A percentile compares a stretch with the other conserved stretches of the same genome.
Evolutionary conservation across 176 grass and related monocot genomes (phyloP).

Genomic region (Chloris gayana): DNA sequence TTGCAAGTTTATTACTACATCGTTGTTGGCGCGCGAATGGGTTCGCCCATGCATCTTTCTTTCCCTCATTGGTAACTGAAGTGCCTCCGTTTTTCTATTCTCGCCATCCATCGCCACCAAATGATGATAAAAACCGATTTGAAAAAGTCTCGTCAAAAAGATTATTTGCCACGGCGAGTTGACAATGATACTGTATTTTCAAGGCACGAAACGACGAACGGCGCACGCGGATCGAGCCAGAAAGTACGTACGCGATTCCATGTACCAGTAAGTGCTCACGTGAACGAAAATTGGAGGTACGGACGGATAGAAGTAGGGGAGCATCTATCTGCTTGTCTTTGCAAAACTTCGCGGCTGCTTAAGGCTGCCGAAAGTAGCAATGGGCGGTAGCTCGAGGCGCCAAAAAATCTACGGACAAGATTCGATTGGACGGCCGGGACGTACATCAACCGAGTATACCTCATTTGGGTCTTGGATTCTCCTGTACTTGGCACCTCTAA

Average conservation of each 20-base stretch:
- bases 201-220: neutral
- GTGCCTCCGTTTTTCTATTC: neutral
- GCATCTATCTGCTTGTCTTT: neutral
- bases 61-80: slow-evolving; percentile 1
- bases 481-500: neutral
- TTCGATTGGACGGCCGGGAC: slow-evolving; percentile 32
- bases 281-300: slow-evolving; percentile 19
- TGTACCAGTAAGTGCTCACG: slow-evolving; percentile 27
- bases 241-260: slow-evolving; percentile 30
- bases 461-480: neutral
- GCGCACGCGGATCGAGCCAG: slow-evolving; percentile 12
- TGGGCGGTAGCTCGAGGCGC: neutral
- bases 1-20: no score
- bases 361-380: slow-evolving; percentile 29
- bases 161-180: neutral
- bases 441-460: neutral
- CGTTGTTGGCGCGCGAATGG: neutral
- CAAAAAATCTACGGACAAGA: slow-evolving; percentile 29
- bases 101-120: no score
- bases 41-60: slow-evolving; percentile 23
- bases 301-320: neutral
- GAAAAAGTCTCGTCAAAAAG: slow-evolving; percentile 3
- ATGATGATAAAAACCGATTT: neutral
- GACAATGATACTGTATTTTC: slow-evolving; percentile 29
- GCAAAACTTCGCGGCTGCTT: neutral